Evolutionary conservation across 1,284 basidiomycete genomes (phyloP).

Genomic region (Boletus mariae): DNA sequence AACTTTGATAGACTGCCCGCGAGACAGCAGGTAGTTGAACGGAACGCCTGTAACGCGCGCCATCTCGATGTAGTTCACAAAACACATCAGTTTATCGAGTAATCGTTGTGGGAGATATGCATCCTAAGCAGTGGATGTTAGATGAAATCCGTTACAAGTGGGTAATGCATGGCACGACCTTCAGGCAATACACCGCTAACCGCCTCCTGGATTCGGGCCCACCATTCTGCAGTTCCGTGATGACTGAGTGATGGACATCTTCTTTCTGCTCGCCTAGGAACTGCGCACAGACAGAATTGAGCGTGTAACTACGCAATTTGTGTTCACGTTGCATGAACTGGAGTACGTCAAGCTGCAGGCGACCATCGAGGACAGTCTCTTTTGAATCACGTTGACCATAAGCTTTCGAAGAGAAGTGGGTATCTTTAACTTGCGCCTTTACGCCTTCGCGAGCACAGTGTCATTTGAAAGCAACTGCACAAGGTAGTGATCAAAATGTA

Average conservation of each 20-base stretch:
- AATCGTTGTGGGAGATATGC: slow-evolving; percentile 93
- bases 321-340: slow-evolving; percentile 97
- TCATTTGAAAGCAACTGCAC: slow-evolving; percentile 1
- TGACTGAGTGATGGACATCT: slow-evolving; percentile 95
- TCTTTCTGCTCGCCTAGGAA: slow-evolving; percentile 97
- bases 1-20: slow-evolving; percentile 96
- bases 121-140: slow-evolving; percentile 53
- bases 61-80: slow-evolving; percentile 96
- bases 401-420: slow-evolving; percentile 94
- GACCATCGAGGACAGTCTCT: slow-evolving; percentile 84
- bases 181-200: slow-evolving; percentile 92
- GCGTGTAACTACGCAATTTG: slow-evolving; percentile 90
- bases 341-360: slow-evolving; percentile 88
- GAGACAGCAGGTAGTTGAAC: slow-evolving; percentile 88
- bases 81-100: slow-evolving; percentile 96
- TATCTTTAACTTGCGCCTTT: slow-evolving; percentile 80
- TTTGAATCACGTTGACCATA: slow-evolving; percentile 95
- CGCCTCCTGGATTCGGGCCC: slow-evolving; percentile 86
- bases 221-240: slow-evolving; percentile 94
- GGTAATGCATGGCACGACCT: slow-evolving; percentile 47
- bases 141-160: background rate
- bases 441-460: slow-evolving; percentile 45
- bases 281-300: slow-evolving; percentile 94
- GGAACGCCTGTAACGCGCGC: slow-evolving; percentile 96
- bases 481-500: slow-evolving; percentile 32